A percentile compares a stretch with the other conserved stretches of the same genome.
Evolutionary conservation across 805 yeast genomes (phyloP).

Genomic region (Kodamaea kaohsiungensis): DNA sequence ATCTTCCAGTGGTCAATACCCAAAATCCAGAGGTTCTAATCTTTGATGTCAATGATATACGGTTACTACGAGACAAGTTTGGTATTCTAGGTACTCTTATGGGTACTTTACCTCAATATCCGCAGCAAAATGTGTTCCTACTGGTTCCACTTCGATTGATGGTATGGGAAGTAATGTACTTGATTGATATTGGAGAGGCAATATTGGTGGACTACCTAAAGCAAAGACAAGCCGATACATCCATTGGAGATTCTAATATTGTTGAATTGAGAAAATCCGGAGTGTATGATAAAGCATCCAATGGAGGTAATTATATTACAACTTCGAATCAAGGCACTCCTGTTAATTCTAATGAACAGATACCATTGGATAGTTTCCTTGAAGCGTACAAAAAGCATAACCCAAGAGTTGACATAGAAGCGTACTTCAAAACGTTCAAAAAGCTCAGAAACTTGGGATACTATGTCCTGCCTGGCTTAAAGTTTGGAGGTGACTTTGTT

Average conservation of each 20-base stretch:
- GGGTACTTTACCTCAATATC: constrained; percentile 87
- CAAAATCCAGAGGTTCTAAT: constrained; percentile 45
- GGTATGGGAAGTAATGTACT: constrained; percentile 72
- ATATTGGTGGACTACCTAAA: constrained; percentile 42
- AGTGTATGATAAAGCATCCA: not conserved
- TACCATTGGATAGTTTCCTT: constrained; percentile 5
- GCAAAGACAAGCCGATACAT: constrained; percentile 13
- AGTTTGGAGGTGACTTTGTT: constrained; percentile 87
- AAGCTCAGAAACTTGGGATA: constrained; percentile 47
- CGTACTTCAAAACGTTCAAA: constrained; percentile 29
- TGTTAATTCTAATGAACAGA: not conserved
- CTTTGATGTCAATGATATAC: constrained; percentile 57
- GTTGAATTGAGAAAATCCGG: not conserved
- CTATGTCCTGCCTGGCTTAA: constrained; percentile 76
- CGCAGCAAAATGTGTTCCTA: constrained; percentile 88
- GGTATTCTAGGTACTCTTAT: constrained; percentile 75
- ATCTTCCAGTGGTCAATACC: constrained; percentile 19
- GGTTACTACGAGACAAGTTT: constrained; percentile 49
- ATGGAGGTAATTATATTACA: constrained; percentile 7
- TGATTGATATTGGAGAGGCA: constrained; percentile 47
- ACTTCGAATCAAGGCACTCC: constrained; percentile 3
- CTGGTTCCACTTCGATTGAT: constrained; percentile 79
- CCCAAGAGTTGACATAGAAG: not conserved
- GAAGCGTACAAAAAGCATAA: not conserved
- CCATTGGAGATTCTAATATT: not conserved